These are phyloP conservation scores for Collybia sp. DNA, from an alignment of 768 basidiomycete species.

Conservation along the genomic window DNA sequence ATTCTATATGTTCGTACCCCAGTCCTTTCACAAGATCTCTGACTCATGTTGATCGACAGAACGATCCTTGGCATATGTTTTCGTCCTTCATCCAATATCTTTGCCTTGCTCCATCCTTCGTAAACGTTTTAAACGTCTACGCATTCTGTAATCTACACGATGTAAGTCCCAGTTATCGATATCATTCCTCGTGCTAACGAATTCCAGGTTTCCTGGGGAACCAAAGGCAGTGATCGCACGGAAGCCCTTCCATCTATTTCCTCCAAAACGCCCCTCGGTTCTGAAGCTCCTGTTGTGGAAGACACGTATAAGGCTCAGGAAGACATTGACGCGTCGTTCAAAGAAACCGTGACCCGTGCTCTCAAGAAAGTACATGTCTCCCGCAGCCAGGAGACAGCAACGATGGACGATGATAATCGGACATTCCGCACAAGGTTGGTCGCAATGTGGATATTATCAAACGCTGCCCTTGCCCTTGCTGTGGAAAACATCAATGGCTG, in stretches of 20 bases:
- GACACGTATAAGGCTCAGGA: slow-evolving; percentile 70
- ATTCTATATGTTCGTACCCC: slow-evolving; percentile 71
- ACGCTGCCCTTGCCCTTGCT: slow-evolving; percentile 51
- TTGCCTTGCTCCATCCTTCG: slow-evolving; percentile 91
- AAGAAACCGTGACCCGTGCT: slow-evolving; percentile 76
- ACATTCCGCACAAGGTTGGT: slow-evolving; percentile 82
- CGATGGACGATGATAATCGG: slow-evolving; percentile 75
- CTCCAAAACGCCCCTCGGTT: slow-evolving; percentile 54
- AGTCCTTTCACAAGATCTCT: slow-evolving; percentile 1
- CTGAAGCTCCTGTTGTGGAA: slow-evolving; percentile 63
- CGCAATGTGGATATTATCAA: slow-evolving; percentile 65
- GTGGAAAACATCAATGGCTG: slow-evolving; percentile 56
- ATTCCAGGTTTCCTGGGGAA: slow-evolving; percentile 94
- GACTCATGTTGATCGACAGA: slow-evolving; percentile 33
- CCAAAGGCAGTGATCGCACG: slow-evolving; percentile 75
- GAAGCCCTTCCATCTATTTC: slow-evolving; percentile 74
- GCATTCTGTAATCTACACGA: slow-evolving; percentile 38
- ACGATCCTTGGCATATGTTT: slow-evolving; percentile 99
- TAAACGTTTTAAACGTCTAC: slow-evolving; percentile 90
- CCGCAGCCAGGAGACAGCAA: slow-evolving; percentile 59
- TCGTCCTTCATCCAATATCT: slow-evolving; percentile 91
- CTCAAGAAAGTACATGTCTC: slow-evolving; percentile 51
- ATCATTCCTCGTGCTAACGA: slow-evolving; percentile 17
- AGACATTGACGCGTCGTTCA: slow-evolving; percentile 78
- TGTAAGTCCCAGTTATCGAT: background rate